phyloP scores from a whole-genome alignment of 352 stramenopile species.

The Pythium graminicola region DNA sequence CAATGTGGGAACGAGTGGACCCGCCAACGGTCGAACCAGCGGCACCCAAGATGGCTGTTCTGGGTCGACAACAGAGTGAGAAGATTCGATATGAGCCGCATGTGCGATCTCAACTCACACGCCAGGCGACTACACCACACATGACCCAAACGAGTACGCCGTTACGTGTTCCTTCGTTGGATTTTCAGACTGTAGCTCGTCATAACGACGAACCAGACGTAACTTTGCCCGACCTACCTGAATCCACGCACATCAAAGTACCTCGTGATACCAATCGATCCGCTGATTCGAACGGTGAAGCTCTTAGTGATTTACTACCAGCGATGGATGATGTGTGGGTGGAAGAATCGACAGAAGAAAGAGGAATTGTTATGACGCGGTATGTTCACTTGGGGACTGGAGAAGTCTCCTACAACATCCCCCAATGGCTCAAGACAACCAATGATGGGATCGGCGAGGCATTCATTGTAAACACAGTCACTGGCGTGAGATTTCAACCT shows the following conservation, averaged over 20 bases:
- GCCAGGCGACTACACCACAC: conserved; percentile 1
- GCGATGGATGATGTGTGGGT: conserved; percentile 22
- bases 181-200: conserved; percentile 8
- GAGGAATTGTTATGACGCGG: neutral
- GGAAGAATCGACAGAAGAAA: neutral
- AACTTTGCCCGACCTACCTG: neutral
- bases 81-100: neutral
- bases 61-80: conserved; percentile 18
- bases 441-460: conserved; percentile 11
- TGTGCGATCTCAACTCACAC: neutral
- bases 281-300: conserved; percentile 1
- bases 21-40: neutral
- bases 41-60: neutral
- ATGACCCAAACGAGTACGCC: neutral
- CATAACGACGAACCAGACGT: neutral
- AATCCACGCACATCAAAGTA: neutral
- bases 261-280: conserved; percentile 6
- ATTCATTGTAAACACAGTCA: conserved; percentile 20
- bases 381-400: conserved; percentile 15
- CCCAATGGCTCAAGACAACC: conserved; percentile 14
- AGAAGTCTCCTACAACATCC: conserved; percentile 5
- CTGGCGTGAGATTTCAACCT: conserved; percentile 15
- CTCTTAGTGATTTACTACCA: conserved; percentile 15
- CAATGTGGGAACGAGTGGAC: conserved; percentile 15
- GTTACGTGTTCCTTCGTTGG: conserved; percentile 7